Conservation (phyloP, 208 protist genomes). For the Leptomonas pyrrhocoris region DNA sequence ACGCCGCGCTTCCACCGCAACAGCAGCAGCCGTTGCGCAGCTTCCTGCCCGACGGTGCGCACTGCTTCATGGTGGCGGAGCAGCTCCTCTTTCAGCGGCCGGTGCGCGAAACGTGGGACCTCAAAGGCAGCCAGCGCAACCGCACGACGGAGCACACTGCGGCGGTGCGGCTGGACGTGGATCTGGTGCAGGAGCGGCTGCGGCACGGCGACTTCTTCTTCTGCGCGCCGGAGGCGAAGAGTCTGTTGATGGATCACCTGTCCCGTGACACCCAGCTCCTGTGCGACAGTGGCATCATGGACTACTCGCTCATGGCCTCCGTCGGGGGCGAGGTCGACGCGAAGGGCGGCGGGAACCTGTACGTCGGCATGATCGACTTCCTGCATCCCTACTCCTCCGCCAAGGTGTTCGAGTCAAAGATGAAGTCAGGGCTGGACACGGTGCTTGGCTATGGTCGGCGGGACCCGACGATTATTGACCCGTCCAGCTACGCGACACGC, state of each 20-base stretch:
- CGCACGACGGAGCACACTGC: conserved; percentile 57
- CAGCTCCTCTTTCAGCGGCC: conserved; percentile 41
- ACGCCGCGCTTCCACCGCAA: background rate
- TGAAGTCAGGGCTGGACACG: conserved; percentile 85
- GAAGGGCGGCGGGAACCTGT: background rate
- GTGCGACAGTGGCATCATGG: conserved; percentile 61
- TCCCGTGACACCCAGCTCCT: conserved; percentile 64
- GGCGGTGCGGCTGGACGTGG: conserved; percentile 69
- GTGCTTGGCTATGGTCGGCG: conserved; percentile 56
- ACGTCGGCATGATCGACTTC: conserved; percentile 82
- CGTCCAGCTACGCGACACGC: conserved; percentile 59
- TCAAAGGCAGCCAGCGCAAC: conserved; percentile 89
- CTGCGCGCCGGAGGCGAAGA: conserved; percentile 48
- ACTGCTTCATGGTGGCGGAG: conserved; percentile 75
- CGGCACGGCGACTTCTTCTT: conserved; percentile 67
- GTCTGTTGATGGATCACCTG: conserved; percentile 58
- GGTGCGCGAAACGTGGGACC: conserved; percentile 52
- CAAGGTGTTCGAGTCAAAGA: conserved; percentile 81
- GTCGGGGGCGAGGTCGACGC: background rate
- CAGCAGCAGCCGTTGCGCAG: background rate
- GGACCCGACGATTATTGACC: conserved; percentile 86
- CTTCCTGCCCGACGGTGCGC: conserved; percentile 32
- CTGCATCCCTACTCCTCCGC: conserved; percentile 82
- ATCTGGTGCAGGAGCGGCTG: conserved; percentile 55
- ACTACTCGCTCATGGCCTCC: conserved; percentile 82